Conservation (phyloP, 768 basidiomycete species). For the Wakefieldia striispora region DNA sequence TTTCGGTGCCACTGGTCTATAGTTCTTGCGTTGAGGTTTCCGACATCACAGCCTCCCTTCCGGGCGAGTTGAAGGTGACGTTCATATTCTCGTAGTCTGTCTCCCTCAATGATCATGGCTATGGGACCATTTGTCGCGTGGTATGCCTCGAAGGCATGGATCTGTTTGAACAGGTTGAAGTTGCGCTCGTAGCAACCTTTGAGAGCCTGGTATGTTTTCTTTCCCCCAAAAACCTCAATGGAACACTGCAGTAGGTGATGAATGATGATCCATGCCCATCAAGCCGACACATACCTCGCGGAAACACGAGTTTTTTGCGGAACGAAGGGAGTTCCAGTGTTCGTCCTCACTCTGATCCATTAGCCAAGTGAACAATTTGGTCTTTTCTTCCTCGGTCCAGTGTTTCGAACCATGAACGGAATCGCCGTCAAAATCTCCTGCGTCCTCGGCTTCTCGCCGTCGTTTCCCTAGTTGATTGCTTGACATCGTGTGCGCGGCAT, state of each 20-base stretch:
- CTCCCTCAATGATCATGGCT: conserved; percentile 50
- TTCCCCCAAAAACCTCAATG: conserved; percentile 63
- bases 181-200: conserved; percentile 87
- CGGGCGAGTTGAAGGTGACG: conserved; percentile 65
- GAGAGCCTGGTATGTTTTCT: conserved; percentile 81
- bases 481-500: conserved; percentile 23
- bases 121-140: conserved; percentile 35
- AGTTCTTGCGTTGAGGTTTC: conserved; percentile 68
- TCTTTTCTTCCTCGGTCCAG: conserved; percentile 84
- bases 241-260: conserved; percentile 52
- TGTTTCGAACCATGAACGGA: conserved; percentile 69
- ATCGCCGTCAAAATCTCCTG: conserved; percentile 31
- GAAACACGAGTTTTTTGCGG: conserved; percentile 80
- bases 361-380: conserved; percentile 74
- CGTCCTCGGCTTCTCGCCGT: conserved; percentile 30
- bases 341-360: conserved; percentile 71
- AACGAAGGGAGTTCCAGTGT: conserved; percentile 74
- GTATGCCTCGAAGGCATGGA: conserved; percentile 66
- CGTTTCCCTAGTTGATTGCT: conserved; percentile 29
- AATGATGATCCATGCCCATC: background rate
- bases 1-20: conserved; percentile 78
- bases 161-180: conserved; percentile 82
- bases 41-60: conserved; percentile 65
- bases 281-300: conserved; percentile 52
- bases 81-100: conserved; percentile 70